phyloP scores from a whole-genome alignment of 257 asterid genomes.

The Petunia secreta region DNA sequence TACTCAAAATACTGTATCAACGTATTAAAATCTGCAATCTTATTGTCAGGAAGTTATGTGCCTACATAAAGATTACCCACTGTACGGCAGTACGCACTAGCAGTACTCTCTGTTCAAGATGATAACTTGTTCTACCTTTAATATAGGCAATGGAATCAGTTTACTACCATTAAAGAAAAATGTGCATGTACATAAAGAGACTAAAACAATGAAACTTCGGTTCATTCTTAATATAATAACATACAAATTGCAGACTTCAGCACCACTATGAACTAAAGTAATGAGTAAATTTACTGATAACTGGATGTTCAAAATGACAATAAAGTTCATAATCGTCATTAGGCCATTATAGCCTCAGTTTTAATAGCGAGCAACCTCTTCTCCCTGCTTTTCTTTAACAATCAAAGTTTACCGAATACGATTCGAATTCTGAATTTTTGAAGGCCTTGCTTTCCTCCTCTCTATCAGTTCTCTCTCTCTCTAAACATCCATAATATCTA shows the following conservation, averaged over 20 bases:
- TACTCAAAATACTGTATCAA: background rate
- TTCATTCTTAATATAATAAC: background rate
- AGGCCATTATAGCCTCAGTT: background rate
- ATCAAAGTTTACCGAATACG: background rate
- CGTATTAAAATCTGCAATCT: background rate
- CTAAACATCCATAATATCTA: slow-evolving; percentile 37
- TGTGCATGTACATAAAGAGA: background rate
- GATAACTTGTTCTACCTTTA: slow-evolving; percentile 26
- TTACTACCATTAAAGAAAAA: background rate
- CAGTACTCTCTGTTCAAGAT: slow-evolving; percentile 34
- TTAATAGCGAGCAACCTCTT: background rate
- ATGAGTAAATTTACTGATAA: background rate
- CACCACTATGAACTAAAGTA: background rate
- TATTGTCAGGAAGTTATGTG: slow-evolving; percentile 38
- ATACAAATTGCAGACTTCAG: background rate
- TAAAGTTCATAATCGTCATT: background rate
- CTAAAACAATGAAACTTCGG: background rate
- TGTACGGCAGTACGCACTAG: slow-evolving; percentile 58
- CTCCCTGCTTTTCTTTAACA: background rate
- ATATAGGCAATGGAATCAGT: background rate
- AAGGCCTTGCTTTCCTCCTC: background rate
- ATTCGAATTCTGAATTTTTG: background rate
- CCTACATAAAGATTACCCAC: slow-evolving; percentile 39
- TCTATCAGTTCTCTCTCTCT: background rate
- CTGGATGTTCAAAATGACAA: background rate